Evolutionary conservation across 805 yeast species (phyloP).

Genomic region (Yarrowia hollandica): DNA sequence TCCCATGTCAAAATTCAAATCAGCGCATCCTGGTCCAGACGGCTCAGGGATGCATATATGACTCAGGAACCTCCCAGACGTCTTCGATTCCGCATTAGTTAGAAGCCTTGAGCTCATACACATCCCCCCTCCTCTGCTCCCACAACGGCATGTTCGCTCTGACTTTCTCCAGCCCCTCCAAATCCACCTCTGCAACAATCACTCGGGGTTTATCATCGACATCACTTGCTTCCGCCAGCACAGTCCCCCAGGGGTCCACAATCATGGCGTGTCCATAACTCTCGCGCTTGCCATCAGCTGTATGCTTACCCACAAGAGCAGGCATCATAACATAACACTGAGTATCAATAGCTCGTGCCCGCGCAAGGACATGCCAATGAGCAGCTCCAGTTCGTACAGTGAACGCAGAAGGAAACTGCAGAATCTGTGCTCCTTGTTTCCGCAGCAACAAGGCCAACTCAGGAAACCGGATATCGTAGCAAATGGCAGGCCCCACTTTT

Average conservation of each 20-base stretch:
- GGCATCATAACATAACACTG: slow-evolving; percentile 88
- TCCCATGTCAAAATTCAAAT: too few relatives aligned
- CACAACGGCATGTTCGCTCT: slow-evolving; percentile 25
- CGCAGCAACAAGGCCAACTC: slow-evolving; percentile 70
- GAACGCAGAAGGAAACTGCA: slow-evolving; percentile 90
- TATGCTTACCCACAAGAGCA: slow-evolving; percentile 81
- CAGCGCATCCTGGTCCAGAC: too few relatives aligned
- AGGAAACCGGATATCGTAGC: slow-evolving; percentile 87
- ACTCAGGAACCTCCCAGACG: too few relatives aligned
- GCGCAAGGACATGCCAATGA: slow-evolving; percentile 81
- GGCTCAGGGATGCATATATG: too few relatives aligned
- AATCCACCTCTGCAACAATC: slow-evolving; percentile 54
- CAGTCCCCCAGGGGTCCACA: slow-evolving; percentile 89
- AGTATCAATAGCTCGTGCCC: slow-evolving; percentile 83
- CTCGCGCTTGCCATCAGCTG: slow-evolving; percentile 54
- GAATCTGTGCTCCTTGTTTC: slow-evolving; percentile 67
- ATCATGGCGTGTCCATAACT: slow-evolving; percentile 87
- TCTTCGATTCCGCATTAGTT: too few relatives aligned
- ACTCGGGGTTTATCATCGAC: slow-evolving; percentile 64
- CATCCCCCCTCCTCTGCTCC: slow-evolving; percentile 25
- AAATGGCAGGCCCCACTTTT: slow-evolving; percentile 45
- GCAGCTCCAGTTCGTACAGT: slow-evolving; percentile 88
- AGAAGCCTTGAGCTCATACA: too few relatives aligned
- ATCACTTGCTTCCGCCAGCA: slow-evolving; percentile 63
- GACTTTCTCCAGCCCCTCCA: slow-evolving; percentile 14